Evolutionary conservation across 805 yeast species (phyloP), one percentile per base, ranked within the genome.

Genomic region (Starmerella bombi): DNA sequence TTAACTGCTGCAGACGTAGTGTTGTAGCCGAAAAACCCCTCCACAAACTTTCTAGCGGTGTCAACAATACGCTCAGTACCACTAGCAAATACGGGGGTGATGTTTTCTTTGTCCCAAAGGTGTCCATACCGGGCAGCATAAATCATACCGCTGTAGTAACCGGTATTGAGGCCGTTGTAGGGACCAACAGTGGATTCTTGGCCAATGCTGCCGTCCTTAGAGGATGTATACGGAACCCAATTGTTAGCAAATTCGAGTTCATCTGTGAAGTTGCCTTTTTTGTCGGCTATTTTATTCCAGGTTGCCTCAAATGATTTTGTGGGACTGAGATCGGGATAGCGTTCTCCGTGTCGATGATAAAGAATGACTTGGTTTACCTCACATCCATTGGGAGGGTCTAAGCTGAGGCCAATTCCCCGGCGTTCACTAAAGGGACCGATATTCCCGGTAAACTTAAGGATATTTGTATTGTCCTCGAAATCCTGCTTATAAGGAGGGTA

Each of bases 1-100:
- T 60, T 50, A 19, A 56, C 60, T 16, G 65, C 58, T 16, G 65
- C 58, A 20, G 55, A 39, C 18, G 63, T 55, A 50, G 61, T 64
- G 40, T 61, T 56, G 37, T 61, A 62, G 7, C 70, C 70, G 47
- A 72, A 62, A 56, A 77, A 75, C 0, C 81, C 83, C 46, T 69
- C 60, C 7, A 75, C 71, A 53, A 76, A 76, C 51, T 63, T 60
- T 20, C 61, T 53, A 12, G 80, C 70, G 28, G 78, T 71, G 43
- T 67, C 72, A 46, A 67, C 65, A 30, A 72, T 44, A 7, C 50
- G 45, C 18, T 38, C 28, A 10, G 37, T 32, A 17, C 40, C 37
- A 21, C 39, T 27, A 8, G 47, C 57, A 52, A 71, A 72, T 14
- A 71, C 63, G 28, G 70, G 62, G 3, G 59, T 43, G n/a, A 62